Conservation (phyloP, 305 asterid genomes). For the Withania somnifera region DNA sequence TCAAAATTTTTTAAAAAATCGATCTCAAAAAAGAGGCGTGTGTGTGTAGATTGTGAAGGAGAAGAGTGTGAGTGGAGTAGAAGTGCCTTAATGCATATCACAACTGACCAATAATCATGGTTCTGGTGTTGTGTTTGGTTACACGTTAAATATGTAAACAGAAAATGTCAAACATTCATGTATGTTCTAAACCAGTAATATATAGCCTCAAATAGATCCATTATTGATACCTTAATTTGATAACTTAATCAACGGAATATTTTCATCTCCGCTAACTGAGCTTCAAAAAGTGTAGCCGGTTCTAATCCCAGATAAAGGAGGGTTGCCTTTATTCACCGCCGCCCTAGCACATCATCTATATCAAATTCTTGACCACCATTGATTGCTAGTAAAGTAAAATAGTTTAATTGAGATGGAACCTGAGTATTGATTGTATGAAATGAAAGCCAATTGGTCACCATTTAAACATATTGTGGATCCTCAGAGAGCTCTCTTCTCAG, state of each 20-base stretch:
- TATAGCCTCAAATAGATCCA: background rate
- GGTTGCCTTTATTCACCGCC: background rate
- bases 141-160: background rate
- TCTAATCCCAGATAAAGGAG: background rate
- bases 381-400: no score
- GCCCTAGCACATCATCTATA: background rate
- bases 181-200: background rate
- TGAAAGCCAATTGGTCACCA: background rate
- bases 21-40: no score
- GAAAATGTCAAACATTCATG: background rate
- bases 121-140: background rate
- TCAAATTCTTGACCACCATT: background rate
- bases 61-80: background rate
- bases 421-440: no score
- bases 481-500: background rate
- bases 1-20: no score
- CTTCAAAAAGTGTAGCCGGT: background rate
- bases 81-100: background rate
- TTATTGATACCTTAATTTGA: background rate
- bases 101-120: background rate
- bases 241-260: background rate
- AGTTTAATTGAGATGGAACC: no score
- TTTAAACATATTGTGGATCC: background rate
- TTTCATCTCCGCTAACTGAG: background rate
- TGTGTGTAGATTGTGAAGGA: background rate